Evolutionary conservation across 2,329 filamentous ascomycete species (phyloP), one percentile per base, ranked within the genome.

Genomic region (Lecanicillium sp.): DNA sequence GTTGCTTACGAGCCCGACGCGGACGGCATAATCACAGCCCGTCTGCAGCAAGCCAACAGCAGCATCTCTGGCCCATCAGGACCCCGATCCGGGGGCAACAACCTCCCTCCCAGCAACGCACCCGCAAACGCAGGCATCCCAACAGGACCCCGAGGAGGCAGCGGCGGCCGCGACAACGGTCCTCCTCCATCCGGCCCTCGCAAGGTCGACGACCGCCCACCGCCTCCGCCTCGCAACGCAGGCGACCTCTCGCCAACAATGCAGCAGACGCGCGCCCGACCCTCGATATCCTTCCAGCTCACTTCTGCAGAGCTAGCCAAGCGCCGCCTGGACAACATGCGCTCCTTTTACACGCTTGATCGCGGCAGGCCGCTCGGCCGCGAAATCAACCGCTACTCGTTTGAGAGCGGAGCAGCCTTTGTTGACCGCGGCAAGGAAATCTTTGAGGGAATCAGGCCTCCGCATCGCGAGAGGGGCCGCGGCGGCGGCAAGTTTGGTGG

Each of bases 371-470:
- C 67, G 31, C 49, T 68, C 28, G 68, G 67, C 45, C 56, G 65
- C 44, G 60, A 68, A 37, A 75, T 75, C 59, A 78, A 84, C 53
- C 70, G 83, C 22, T 87, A 85, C 55, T 82, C 80, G 0, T 88
- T 88, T 49, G 82, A 87, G 55, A 65, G 79, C 40, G 70, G 68
- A 1, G 75, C 80, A 43, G 53, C 60, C 5, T 77, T 88, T 38
- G 81, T 88, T 32, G 83, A 88, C 55, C 71, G 80, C 38, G 84
- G 83, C 12, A 76, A 76, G 13, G 84, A 88, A 55, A 77, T 80
- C 28, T 81, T 81, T 51, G 63, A 76, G 34, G 77, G 76, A 13
- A 78, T 82, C 43, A 65, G 77, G 17, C 76, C 75, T 17, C 76
- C 77, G 2, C 69, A 74, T 43, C 62, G 72, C 9, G 70, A 75